phyloP scores from a whole-genome alignment of 73 alveolate genomes.

The Paramecium sexaurelia region DNA sequence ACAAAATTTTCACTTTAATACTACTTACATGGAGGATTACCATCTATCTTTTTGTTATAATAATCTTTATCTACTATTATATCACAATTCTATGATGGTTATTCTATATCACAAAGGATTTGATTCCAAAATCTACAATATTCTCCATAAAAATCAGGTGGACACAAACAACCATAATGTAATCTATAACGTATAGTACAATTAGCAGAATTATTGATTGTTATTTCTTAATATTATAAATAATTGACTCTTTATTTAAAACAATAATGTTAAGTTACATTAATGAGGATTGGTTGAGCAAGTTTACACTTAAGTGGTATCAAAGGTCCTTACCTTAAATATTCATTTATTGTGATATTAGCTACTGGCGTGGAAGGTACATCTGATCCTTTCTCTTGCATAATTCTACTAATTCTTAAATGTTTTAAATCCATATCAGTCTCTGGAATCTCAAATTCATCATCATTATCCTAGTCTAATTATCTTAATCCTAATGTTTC shows the following conservation, averaged over 20 bases:
- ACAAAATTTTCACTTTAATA: neutral
- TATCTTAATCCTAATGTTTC: neutral
- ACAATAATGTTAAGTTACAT: constrained; percentile 32
- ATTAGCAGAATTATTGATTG: neutral
- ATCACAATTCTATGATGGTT: neutral
- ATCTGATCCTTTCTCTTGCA: neutral
- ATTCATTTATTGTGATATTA: neutral
- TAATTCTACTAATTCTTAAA: neutral
- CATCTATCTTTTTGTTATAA: neutral
- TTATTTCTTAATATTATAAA: neutral
- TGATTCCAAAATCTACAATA: neutral
- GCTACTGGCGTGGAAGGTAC: neutral
- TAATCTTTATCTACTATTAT: neutral
- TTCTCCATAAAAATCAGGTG: constrained; percentile 34
- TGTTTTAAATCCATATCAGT: neutral
- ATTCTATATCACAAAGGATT: neutral
- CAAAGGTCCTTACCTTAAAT: constrained; percentile 18
- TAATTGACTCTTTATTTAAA: neutral
- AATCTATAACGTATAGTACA: neutral
- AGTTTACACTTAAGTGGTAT: neutral
- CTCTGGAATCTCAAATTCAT: neutral
- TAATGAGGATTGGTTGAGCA: constrained; percentile 6
- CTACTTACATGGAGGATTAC: constrained; percentile 4
- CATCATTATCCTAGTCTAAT: neutral
- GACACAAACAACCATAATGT: constrained; percentile 26